A percentile compares a stretch with the other conserved stretches of the same genome.
Conservation (phyloP, 305 asterid species). For the Fraxinus paxiana region DNA sequence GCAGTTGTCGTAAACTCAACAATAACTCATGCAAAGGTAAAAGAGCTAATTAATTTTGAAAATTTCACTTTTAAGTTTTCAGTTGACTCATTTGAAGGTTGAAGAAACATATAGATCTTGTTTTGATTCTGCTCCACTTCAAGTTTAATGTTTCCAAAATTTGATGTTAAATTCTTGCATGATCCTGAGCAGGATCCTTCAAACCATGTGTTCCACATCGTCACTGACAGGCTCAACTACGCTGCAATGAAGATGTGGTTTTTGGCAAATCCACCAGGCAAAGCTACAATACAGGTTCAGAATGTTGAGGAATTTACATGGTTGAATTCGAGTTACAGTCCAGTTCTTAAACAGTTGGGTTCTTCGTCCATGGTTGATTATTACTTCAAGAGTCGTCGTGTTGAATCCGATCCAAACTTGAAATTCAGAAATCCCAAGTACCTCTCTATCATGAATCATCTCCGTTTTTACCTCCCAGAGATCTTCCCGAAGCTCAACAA, state of each 20-base stretch:
- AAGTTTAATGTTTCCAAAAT: neutral
- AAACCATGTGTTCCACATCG: constrained; percentile 65
- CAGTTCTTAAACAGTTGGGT: constrained; percentile 53
- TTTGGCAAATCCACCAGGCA: constrained; percentile 52
- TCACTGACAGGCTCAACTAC: constrained; percentile 56
- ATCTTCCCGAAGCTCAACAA: constrained; percentile 64
- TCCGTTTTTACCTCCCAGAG: constrained; percentile 70
- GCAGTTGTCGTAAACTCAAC: constrained; percentile 79
- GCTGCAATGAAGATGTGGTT: constrained; percentile 80
- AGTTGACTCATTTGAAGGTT: neutral
- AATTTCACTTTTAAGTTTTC: neutral
- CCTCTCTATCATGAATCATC: constrained; percentile 64
- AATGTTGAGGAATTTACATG: constrained; percentile 66
- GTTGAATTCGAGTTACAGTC: constrained; percentile 69
- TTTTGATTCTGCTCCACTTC: neutral
- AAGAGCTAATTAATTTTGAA: neutral
- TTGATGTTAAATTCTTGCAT: constrained; percentile 3
- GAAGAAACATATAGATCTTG: neutral
- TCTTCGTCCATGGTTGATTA: constrained; percentile 40
- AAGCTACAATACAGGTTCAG: constrained; percentile 58
- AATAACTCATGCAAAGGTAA: constrained; percentile 51
- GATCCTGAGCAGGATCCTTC: constrained; percentile 46
- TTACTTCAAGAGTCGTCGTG: constrained; percentile 42
- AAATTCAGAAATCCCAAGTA: constrained; percentile 61
- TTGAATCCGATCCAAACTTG: constrained; percentile 37